These are phyloP conservation scores for Berberis vulgaris DNA, from an alignment of 164 flowering plant genomes.

Conservation along the genomic window DNA sequence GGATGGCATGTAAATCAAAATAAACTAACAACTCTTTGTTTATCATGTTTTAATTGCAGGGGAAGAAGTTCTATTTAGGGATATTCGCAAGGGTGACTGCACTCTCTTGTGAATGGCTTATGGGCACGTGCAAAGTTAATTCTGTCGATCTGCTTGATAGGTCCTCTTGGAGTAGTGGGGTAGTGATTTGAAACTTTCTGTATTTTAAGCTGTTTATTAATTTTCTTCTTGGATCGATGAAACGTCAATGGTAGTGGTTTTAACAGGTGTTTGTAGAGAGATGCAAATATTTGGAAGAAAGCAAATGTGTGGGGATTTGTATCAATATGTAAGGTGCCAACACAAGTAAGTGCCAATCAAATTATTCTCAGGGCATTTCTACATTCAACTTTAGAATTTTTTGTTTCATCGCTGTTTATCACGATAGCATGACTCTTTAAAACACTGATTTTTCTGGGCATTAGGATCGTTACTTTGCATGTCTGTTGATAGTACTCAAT, in stretches of 20 bases:
- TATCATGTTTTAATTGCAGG: no score
- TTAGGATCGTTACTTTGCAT: no score
- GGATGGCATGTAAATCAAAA: no score
- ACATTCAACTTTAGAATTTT: no score
- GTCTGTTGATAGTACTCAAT: no score
- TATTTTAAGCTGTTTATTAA: not conserved
- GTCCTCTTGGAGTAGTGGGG: conserved; percentile 67
- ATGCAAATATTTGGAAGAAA: conserved; percentile 90
- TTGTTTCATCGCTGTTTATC: no score
- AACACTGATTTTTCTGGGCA: no score
- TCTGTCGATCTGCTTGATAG: conserved; percentile 71
- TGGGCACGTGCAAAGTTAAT: conserved; percentile 75
- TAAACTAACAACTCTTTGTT: no score
- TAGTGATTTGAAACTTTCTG: conserved; percentile 15
- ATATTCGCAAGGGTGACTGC: conserved; percentile 96
- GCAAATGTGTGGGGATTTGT: conserved; percentile 89
- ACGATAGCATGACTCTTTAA: no score
- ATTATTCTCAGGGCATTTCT: no score
- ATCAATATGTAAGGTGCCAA: conserved; percentile 82
- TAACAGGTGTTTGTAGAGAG: conserved; percentile 78
- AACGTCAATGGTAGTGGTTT: not conserved
- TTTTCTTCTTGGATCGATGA: not conserved
- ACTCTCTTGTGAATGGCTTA: conserved; percentile 86
- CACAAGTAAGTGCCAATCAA: conserved; percentile 51
- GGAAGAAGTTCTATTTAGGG: no score